Evolutionary conservation across 352 stramenopile genomes (phyloP), one percentile per base, ranked within the genome.

Genomic region (Phytophthora uliginosa): DNA sequence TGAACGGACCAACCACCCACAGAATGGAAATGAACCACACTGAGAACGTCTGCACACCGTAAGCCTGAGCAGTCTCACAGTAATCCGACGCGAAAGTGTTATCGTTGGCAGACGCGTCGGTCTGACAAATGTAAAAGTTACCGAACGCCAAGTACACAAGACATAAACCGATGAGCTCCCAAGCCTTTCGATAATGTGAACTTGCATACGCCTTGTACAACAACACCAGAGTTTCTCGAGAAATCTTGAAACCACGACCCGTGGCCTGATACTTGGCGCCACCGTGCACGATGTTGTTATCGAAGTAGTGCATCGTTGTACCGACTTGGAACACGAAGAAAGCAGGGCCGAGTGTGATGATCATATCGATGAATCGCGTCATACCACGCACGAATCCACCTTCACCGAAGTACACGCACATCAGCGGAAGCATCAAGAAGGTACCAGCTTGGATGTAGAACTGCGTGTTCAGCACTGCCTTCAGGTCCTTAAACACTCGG

Each of bases 321-420:
- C 87, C 87, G 20, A 94, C 85, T 81, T 94, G 87, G 67, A 94
- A 94, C 42, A 92, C 80, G 66, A 93, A 94, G 71, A 94, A 94
- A 7, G 83, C 83, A 31, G 85, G 86, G 24, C 87, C 87, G 36
- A 81, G 69, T 0, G 87, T 94, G 56, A 93, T 83, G 33, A 94
- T 83, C 87, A 94, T 93, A 60, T 92, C 84, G 45, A 93, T 71
- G 54, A 94, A 89, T 28, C 79, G 85, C 33, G 74, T 76, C 72
- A 94, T 82, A 74, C 85, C 87, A 18, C 85, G 79, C 2, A 85
- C 63, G 3, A 94, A 47, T 42, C 87, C 87, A 58, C 78, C 82
- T 82, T 94, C 87, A 64, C 85, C 86, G 42, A 94, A 93, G 69
- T 93, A 93, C 56, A 93, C 85, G 36, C 65, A 79, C 69, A 94